Base-by-base conservation (phyloP, 2,329 filamentous ascomycete species). In the Clathrospora elynae region DNA sequence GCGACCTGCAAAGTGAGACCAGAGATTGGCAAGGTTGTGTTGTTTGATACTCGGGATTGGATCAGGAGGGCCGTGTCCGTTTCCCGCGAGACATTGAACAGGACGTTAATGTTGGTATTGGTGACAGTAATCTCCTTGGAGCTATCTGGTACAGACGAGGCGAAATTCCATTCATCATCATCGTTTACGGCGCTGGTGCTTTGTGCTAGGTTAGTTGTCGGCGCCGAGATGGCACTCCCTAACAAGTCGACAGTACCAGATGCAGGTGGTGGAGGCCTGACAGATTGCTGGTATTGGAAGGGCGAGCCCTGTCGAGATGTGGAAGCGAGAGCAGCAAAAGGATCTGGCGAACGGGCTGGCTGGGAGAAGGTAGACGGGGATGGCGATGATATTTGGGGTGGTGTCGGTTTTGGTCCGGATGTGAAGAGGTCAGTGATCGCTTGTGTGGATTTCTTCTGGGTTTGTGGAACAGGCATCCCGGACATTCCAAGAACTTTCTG, bases 81-180 rank as follows among this genome's bases (percentile, higher is more conserved):
- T 49, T 78, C 70, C 60, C 89, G 78, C 14, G 78, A 81, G 5
- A 89, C 85, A 25, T 84, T 75, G 67, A 96, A 85, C 25, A 88
- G 80, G 46, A 95, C 85, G 46, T 82, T 82, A 32, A 97, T 74
- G 29, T 75, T 78, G 2, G 84, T 85, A 61, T 88, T 84, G 61
- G 83, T 84, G 29, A 96, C 82, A 3, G 78, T 79, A 13, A 86
- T 74, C 33, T 82, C 81, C 53, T 88, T 82, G 35, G 85, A 83
- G 22, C 82, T 78, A 47, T 82, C 78, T 3, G 92, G 92, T 10
- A 96, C 77, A 0, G 92, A 86, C 0, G 92, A 97, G 3, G 88
- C 84, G 68, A 97, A 97, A 16, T 84, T 87, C 91, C 92, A 97
- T 63, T 97, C 92, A 53, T 97, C 92, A 35, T 96, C 92, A 55